A percentile compares a stretch with the other conserved stretches of the same genome.
Evolutionary conservation across 441 rosid genomes (phyloP).

Genomic region (Viola pubescens): DNA sequence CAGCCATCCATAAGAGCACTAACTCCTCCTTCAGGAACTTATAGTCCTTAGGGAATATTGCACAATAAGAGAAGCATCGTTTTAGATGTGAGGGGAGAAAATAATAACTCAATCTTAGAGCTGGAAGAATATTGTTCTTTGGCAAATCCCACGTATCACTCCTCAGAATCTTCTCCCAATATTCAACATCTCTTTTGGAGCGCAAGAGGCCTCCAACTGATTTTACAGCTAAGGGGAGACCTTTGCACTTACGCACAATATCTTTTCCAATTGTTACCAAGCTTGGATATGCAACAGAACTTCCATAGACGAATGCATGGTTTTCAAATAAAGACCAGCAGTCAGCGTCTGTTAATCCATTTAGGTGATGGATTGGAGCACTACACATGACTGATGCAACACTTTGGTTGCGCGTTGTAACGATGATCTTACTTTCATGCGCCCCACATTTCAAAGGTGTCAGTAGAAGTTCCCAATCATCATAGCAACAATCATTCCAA

Average conservation of each 20-base stretch:
- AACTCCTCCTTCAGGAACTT: not conserved
- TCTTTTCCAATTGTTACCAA: not conserved
- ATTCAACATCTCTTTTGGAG: not conserved
- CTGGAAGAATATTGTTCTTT: not conserved
- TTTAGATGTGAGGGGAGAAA: too few relatives aligned
- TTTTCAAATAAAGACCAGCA: too few relatives aligned
- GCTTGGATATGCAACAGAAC: not conserved
- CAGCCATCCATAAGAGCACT: not conserved
- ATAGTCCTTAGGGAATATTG: not conserved
- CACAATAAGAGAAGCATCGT: too few relatives aligned
- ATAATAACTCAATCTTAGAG: not conserved
- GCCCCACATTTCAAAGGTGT: not conserved
- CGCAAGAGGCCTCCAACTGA: not conserved
- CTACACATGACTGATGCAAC: not conserved
- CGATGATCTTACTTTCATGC: not conserved
- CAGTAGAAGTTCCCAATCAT: not conserved
- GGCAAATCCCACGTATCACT: not conserved
- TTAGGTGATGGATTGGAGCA: too few relatives aligned
- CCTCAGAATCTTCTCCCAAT: not conserved
- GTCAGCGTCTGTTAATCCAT: too few relatives aligned
- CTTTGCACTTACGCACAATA: not conserved
- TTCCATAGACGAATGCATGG: not conserved
- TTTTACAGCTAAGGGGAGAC: not conserved
- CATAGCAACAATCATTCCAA: not conserved
- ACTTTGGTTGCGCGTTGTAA: not conserved